These are phyloP conservation scores for Alternaria gansuensis DNA, from an alignment of 2,329 filamentous ascomycete species.

Conservation along the genomic window DNA sequence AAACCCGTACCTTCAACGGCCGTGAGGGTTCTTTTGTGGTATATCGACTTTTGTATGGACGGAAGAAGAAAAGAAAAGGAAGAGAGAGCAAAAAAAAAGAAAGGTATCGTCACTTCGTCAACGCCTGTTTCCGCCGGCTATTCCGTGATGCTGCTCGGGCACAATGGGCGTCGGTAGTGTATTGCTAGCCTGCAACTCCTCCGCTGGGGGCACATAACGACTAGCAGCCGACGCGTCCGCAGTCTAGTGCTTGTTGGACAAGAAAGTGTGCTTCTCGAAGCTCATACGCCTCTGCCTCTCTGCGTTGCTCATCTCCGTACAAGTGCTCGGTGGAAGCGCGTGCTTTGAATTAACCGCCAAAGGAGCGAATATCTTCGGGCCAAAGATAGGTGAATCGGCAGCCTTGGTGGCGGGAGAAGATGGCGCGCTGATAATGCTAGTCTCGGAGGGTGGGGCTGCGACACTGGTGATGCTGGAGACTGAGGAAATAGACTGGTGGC, in stretches of 20 bases:
- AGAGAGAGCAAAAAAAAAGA: conserved; percentile 17
- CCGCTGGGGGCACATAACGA: background rate
- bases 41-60: conserved; percentile 28
- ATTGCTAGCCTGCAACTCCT: background rate
- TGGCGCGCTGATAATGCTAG: conserved; percentile 40
- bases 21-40: conserved; percentile 34
- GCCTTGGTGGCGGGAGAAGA: conserved; percentile 39
- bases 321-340: conserved; percentile 35
- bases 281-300: conserved; percentile 30
- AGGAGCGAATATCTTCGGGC: conserved; percentile 44
- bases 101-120: conserved; percentile 36
- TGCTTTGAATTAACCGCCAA: conserved; percentile 49
- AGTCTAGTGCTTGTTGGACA: conserved; percentile 44
- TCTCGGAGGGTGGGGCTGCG: conserved; percentile 25
- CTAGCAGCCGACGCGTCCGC: background rate
- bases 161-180: background rate
- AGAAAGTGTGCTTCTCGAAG: conserved; percentile 37
- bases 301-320: conserved; percentile 35
- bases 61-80: no score
- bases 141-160: background rate
- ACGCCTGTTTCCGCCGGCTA: conserved; percentile 7
- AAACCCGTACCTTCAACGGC: conserved; percentile 19
- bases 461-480: conserved; percentile 32
- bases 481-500: conserved; percentile 45
- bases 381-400: conserved; percentile 40